Evolutionary conservation across 2,329 filamentous ascomycete genomes (phyloP).

Genomic region (Simplicillium sp.): DNA sequence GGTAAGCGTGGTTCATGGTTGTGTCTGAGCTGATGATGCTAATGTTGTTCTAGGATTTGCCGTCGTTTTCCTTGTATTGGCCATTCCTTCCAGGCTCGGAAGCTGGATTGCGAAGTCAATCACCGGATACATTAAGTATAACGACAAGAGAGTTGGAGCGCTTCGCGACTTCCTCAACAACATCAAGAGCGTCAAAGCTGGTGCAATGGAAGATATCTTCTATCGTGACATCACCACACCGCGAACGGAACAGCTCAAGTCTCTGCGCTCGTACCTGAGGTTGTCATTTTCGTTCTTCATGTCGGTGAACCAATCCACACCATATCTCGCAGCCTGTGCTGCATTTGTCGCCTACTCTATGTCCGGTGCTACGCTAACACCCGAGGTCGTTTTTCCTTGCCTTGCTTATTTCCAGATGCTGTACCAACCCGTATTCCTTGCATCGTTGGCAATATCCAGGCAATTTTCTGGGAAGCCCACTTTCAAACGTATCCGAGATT

Average conservation of each 20-base stretch:
- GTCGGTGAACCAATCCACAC: no score
- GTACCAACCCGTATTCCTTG: no score
- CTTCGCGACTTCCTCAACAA: constrained; percentile 4
- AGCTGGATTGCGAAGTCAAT: constrained; percentile 1
- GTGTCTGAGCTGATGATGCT: background rate
- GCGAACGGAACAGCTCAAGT: background rate
- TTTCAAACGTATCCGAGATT: no score
- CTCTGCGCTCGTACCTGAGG: constrained; percentile 1
- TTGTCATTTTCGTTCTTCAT: constrained; percentile 5
- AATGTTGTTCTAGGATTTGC: constrained; percentile 3
- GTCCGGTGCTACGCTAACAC: no score
- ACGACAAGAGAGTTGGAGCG: constrained; percentile 1
- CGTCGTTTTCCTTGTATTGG: constrained; percentile 1
- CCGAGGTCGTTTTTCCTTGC: no score
- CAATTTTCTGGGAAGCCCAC: no score
- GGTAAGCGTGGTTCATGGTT: background rate
- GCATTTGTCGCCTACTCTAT: no score
- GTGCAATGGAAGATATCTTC: constrained; percentile 3
- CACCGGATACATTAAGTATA: constrained; percentile 1
- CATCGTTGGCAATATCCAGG: no score
- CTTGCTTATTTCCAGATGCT: no score
- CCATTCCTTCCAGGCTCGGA: constrained; percentile 1
- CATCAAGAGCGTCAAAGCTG: constrained; percentile 4
- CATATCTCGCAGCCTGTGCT: no score
- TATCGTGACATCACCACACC: constrained; percentile 1